phyloP scores from a whole-genome alignment of 257 asterid species.

The Solanum ossicruentum region DNA sequence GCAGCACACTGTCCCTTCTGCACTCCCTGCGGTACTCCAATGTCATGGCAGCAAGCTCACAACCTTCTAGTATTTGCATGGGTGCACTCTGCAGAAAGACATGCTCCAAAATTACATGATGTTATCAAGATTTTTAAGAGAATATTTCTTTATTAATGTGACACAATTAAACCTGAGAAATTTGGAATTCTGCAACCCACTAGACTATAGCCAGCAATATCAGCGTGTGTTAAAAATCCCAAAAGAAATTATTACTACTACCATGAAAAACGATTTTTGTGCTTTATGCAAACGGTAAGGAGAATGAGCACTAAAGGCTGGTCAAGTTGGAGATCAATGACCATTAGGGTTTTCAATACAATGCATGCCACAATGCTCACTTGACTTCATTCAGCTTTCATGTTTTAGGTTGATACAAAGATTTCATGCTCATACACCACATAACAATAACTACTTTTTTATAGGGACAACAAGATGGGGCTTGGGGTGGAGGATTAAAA shows the following conservation, averaged over 20 bases:
- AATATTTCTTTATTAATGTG: background rate
- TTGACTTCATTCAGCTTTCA: background rate
- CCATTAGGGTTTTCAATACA: background rate
- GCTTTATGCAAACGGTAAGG: background rate
- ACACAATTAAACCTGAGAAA: background rate
- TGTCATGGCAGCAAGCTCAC: conserved; percentile 75
- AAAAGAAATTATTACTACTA: background rate
- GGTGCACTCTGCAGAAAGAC: conserved; percentile 71
- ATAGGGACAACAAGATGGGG: background rate
- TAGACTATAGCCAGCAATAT: background rate
- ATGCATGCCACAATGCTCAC: background rate
- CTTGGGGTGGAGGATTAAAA: background rate
- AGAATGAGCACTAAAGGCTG: background rate
- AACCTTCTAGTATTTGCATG: conserved; percentile 56
- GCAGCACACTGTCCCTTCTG: conserved; percentile 86
- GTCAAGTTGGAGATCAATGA: background rate
- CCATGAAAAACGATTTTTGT: background rate
- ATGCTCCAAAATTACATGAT: background rate
- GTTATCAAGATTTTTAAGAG: background rate
- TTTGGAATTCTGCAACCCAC: background rate
- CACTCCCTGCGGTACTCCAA: conserved; percentile 94
- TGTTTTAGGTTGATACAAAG: background rate
- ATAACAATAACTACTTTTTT: background rate
- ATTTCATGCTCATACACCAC: background rate
- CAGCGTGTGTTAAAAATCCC: background rate